Conservation (phyloP, 2,329 filamentous ascomycete species). For the Diaporthe ampelina region DNA sequence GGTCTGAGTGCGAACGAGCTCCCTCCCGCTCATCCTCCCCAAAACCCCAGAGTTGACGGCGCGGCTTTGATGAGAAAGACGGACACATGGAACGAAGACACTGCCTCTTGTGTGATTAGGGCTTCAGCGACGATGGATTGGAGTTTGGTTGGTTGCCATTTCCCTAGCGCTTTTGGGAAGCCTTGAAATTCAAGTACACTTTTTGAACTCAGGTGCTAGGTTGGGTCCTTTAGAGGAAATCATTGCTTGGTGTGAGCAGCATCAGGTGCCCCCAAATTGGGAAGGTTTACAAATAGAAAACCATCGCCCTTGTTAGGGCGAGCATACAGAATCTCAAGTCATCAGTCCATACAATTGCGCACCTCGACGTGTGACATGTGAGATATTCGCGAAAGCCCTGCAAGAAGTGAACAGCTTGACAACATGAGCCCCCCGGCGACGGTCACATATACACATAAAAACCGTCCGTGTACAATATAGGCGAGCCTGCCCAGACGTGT, state of each 20-base stretch:
- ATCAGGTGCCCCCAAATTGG: slow-evolving; percentile 4
- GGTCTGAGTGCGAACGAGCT: slow-evolving; percentile 60
- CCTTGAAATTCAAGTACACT: slow-evolving; percentile 2
- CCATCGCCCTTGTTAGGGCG: neutral
- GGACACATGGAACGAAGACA: slow-evolving; percentile 13
- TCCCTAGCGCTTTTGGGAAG: slow-evolving; percentile 6
- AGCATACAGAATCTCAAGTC: neutral
- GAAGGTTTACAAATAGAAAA: slow-evolving; percentile 13
- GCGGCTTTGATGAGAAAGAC: slow-evolving; percentile 31
- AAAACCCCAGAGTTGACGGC: neutral
- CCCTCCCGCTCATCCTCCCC: neutral
- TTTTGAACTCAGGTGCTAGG: neutral
- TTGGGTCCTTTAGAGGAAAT: slow-evolving; percentile 7
- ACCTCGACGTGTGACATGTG: neutral
- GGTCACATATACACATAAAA: neutral
- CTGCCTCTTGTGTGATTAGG: neutral
- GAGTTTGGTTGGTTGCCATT: slow-evolving; percentile 26
- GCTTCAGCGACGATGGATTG: slow-evolving; percentile 6
- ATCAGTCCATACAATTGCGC: neutral
- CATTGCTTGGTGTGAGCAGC: slow-evolving; percentile 18
- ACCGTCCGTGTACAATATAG: neutral
- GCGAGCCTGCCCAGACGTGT: neutral
- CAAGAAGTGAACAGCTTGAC: neutral
- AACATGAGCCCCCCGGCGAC: too few species aligned
- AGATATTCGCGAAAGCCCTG: neutral